phyloP scores from a whole-genome alignment of 2,329 filamentous ascomycete species.

The Phialophora verrucosa region DNA sequence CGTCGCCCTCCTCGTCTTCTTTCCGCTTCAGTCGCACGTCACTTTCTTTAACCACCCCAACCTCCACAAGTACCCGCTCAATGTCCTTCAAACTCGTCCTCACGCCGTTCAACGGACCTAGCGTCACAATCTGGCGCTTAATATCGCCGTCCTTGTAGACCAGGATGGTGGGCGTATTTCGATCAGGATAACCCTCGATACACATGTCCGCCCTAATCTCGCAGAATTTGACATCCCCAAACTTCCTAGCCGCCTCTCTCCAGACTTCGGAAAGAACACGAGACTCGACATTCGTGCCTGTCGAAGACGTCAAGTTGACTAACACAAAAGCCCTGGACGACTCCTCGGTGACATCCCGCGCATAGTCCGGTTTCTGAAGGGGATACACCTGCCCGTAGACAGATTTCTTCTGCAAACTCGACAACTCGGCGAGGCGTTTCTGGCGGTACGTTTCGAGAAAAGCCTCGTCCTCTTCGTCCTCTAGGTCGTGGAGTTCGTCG shows the following conservation, averaged over 20 bases:
- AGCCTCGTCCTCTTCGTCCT: slow-evolving; percentile 92
- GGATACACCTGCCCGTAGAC: slow-evolving; percentile 91
- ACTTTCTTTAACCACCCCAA: slow-evolving; percentile 77
- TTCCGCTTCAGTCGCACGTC: slow-evolving; percentile 76
- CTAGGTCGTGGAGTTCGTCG: slow-evolving; percentile 89
- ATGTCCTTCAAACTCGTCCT: slow-evolving; percentile 74
- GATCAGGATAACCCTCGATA: slow-evolving; percentile 94
- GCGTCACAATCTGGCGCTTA: slow-evolving; percentile 86
- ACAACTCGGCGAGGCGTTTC: slow-evolving; percentile 84
- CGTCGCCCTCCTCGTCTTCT: slow-evolving; percentile 62
- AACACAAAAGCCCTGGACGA: slow-evolving; percentile 71
- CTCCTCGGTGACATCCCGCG: slow-evolving; percentile 87
- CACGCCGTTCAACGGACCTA: slow-evolving; percentile 76
- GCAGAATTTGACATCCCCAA: slow-evolving; percentile 96
- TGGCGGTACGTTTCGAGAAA: slow-evolving; percentile 85
- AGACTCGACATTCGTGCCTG: slow-evolving; percentile 83
- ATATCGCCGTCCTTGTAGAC: slow-evolving; percentile 94
- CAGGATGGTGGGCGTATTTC: slow-evolving; percentile 91
- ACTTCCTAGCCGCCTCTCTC: slow-evolving; percentile 81
- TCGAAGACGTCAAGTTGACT: slow-evolving; percentile 79
- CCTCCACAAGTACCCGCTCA: slow-evolving; percentile 78
- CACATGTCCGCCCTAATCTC: slow-evolving; percentile 91
- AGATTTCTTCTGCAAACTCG: slow-evolving; percentile 73
- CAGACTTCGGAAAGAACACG: slow-evolving; percentile 83
- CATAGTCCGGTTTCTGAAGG: slow-evolving; percentile 91